phyloP scores from a whole-genome alignment of 2,329 filamentous ascomycete genomes.

The Colletotrichum somersetense region DNA sequence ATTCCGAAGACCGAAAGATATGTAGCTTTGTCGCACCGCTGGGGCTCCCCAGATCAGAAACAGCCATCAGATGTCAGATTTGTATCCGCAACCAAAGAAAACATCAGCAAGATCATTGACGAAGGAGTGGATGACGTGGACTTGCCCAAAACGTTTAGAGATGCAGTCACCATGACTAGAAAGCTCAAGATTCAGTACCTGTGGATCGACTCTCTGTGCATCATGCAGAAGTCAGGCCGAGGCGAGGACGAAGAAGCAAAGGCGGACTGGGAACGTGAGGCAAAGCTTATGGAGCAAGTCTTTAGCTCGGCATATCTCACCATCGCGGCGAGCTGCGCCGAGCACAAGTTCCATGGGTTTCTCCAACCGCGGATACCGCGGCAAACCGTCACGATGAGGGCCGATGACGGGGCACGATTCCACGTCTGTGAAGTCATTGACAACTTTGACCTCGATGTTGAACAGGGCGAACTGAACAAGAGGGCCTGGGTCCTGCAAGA shows the following conservation, averaged over 20 bases:
- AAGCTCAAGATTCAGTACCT: slow-evolving; percentile 34
- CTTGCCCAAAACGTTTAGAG: slow-evolving; percentile 35
- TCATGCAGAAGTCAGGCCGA: slow-evolving; percentile 40
- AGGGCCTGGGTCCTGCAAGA: slow-evolving; percentile 22
- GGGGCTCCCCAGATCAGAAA: neutral
- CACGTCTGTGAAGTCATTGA: slow-evolving; percentile 48
- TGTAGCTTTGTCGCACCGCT: slow-evolving; percentile 15
- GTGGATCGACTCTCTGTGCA: slow-evolving; percentile 44
- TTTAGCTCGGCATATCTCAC: slow-evolving; percentile 12
- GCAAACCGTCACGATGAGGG: neutral
- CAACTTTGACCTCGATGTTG: slow-evolving; percentile 40
- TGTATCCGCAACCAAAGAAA: neutral
- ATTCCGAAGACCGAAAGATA: neutral
- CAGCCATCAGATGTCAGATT: neutral
- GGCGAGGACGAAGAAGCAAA: slow-evolving; percentile 37
- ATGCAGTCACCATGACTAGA: slow-evolving; percentile 28
- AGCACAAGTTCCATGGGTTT: neutral
- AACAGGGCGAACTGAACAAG: neutral
- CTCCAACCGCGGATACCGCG: neutral
- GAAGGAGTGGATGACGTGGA: neutral
- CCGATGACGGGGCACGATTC: neutral
- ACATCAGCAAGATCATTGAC: neutral
- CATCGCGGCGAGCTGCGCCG: slow-evolving; percentile 8
- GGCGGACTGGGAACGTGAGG: neutral
- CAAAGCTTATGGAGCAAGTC: slow-evolving; percentile 21